Base-by-base conservation (phyloP, 108 stramenopile species). In the Cylindrotheca closterium region DNA sequence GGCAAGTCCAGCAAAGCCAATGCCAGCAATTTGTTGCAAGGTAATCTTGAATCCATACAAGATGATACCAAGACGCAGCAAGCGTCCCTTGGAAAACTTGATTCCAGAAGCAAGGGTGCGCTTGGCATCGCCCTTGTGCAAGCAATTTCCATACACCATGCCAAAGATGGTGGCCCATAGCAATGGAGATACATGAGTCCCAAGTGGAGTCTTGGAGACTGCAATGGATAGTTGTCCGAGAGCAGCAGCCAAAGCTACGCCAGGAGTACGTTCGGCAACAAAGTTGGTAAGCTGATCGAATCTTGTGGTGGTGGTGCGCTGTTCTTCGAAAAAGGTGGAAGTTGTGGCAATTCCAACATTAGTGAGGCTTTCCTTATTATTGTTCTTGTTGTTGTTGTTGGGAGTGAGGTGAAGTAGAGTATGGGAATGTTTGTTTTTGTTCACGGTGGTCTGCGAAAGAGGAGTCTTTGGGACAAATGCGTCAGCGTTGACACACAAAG, bases 11-110 rank as follows among this genome's bases (percentile, higher is more conserved):
- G 63, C 51, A 3, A 64, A 37, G 1, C 63, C 63, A 54, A 64
- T 64, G 22, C 63, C 63, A 21, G 63, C 63, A 64, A 64, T 64
- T 24, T 64, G 63, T 26, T 64, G 63, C 18, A 64, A 31, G 28
- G 63, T 64, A 15, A 64, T 47, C 33, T 64, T 64, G 52, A 64
- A 64, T 3, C 63, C 63, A 54, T 64, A 64, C 0, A 64, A 48
- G 25, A 64, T 64, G 23, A 64, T 64, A 0, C 63, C 63, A 3
- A 64, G 49, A 24, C 63, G 63, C 30, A 64, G 34, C 8, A 64
- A 33, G n/a, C 63, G 63, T 15, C 51, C 63, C 63, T 64, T 64
- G 51, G 63, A 45, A 30, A 64, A 64, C 33, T 64, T 64, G 32
- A 64, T 64, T 4, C 63, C 63, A 7, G 30, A 53, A 0, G 45